Conservation (phyloP, 352 stramenopile genomes). For the Phytophthora rubi region DNA sequence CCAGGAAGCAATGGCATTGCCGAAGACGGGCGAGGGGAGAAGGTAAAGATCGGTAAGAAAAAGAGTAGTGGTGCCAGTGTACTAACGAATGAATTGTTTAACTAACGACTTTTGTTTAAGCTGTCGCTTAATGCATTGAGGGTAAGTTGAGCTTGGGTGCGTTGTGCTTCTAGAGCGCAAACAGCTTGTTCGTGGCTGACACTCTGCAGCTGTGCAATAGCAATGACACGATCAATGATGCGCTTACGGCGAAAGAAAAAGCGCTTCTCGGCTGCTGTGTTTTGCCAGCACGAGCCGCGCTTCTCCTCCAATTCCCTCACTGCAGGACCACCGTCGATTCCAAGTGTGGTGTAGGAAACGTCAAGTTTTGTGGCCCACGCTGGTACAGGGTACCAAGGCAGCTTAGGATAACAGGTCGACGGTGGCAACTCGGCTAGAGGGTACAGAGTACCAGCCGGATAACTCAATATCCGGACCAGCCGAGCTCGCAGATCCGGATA, state of each 20-base stretch:
- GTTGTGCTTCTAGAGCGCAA: not conserved
- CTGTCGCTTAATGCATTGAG: constrained; percentile 16
- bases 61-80: not conserved
- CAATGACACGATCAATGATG: constrained; percentile 12
- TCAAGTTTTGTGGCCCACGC: too few relatives aligned
- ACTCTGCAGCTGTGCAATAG: constrained; percentile 3
- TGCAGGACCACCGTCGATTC: constrained; percentile 1
- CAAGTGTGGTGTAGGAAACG: too few relatives aligned
- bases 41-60: too few relatives aligned
- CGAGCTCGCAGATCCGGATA: too few relatives aligned
- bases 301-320: constrained; percentile 1
- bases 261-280: constrained; percentile 7
- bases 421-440: too few relatives aligned
- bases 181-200: constrained; percentile 7
- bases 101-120: not conserved
- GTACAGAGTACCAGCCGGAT: too few relatives aligned
- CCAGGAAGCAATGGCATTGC: too few relatives aligned
- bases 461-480: too few relatives aligned
- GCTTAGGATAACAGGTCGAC: too few relatives aligned
- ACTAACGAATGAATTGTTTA: not conserved
- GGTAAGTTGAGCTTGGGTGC: not conserved
- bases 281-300: constrained; percentile 1
- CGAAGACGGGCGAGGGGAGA: too few relatives aligned
- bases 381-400: too few relatives aligned
- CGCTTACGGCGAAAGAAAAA: constrained; percentile 11